A percentile compares a stretch with the other conserved stretches of the same genome.
Evolutionary conservation across 108 stramenopile genomes (phyloP).

Genomic region (Asterionellopsis glacialis): DNA sequence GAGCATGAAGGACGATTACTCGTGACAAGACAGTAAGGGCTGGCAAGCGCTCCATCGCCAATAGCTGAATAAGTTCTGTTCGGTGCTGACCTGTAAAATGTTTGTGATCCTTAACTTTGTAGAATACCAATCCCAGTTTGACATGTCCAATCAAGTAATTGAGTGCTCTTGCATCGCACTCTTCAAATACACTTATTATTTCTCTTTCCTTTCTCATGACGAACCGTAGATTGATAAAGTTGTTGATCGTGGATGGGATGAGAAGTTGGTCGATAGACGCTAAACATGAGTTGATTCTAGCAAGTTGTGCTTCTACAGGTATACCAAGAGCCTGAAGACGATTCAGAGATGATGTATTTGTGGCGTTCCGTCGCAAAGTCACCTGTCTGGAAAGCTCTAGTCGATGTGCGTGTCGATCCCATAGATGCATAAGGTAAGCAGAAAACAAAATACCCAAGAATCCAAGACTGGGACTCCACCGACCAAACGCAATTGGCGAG

Average conservation of each 20-base stretch:
- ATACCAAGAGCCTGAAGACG: slow-evolving; percentile 44
- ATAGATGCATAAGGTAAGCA: slow-evolving; percentile 81
- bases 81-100: slow-evolving; percentile 81
- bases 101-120: slow-evolving; percentile 95
- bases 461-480: slow-evolving; percentile 52
- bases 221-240: slow-evolving; percentile 82
- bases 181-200: slow-evolving; percentile 88
- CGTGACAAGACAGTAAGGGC: slow-evolving; percentile 67
- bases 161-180: slow-evolving; percentile 88
- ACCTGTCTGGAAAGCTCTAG: slow-evolving; percentile 45
- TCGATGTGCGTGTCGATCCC: slow-evolving; percentile 82
- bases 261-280: slow-evolving; percentile 84
- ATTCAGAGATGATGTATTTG: slow-evolving; percentile 40
- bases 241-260: slow-evolving; percentile 89
- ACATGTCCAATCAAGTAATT: slow-evolving; percentile 90
- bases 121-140: slow-evolving; percentile 89
- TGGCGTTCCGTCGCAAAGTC: slow-evolving; percentile 47
- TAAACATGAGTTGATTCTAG: slow-evolving; percentile 64
- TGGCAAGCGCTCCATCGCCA: slow-evolving; percentile 81
- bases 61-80: slow-evolving; percentile 79
- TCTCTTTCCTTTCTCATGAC: slow-evolving; percentile 83
- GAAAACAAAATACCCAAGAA: slow-evolving; percentile 57
- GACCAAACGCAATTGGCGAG: slow-evolving; percentile 72
- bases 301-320: slow-evolving; percentile 65
- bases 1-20: slow-evolving; percentile 73